phyloP scores from a whole-genome alignment of 352 stramenopile species.

The Pythium scleroteichum region DNA sequence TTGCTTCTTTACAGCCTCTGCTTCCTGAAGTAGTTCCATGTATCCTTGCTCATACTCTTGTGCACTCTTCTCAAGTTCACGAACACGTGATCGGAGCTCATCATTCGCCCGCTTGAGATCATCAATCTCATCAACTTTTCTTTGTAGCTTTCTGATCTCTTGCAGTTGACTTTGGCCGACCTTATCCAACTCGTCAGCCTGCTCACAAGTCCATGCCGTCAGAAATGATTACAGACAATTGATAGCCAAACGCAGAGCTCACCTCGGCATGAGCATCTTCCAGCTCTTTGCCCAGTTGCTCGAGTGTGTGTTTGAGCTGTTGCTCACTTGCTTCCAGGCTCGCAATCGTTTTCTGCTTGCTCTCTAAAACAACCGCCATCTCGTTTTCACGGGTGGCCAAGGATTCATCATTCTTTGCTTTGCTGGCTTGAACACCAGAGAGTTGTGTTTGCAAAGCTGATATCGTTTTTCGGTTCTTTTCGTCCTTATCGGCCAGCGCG shows the following conservation, averaged over 20 bases:
- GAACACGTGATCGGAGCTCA: constrained; percentile 42
- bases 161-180: constrained; percentile 40
- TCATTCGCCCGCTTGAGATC: constrained; percentile 34
- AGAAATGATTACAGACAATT: background rate
- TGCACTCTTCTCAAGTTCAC: constrained; percentile 39
- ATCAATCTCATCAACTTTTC: constrained; percentile 32
- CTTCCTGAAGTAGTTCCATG: constrained; percentile 50
- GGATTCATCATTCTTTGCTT: constrained; percentile 28
- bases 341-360: constrained; percentile 29
- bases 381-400: constrained; percentile 32
- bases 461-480: constrained; percentile 25
- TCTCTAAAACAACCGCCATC: constrained; percentile 29
- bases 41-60: constrained; percentile 75
- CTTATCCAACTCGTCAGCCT: constrained; percentile 47
- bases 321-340: constrained; percentile 32
- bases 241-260: background rate
- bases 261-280: constrained; percentile 59
- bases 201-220: constrained; percentile 5
- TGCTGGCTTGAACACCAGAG: constrained; percentile 26
- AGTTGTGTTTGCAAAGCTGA: constrained; percentile 29
- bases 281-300: constrained; percentile 49
- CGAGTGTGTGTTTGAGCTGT: constrained; percentile 39
- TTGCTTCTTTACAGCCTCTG: constrained; percentile 32
- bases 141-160: constrained; percentile 35
- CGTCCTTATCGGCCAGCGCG: constrained; percentile 3